Percentiles rank a stretch among this genome's conserved stretches.
phyloP scores from a whole-genome alignment of 495 filamentous ascomycete species.

The Penicillium subrubescens region DNA sequence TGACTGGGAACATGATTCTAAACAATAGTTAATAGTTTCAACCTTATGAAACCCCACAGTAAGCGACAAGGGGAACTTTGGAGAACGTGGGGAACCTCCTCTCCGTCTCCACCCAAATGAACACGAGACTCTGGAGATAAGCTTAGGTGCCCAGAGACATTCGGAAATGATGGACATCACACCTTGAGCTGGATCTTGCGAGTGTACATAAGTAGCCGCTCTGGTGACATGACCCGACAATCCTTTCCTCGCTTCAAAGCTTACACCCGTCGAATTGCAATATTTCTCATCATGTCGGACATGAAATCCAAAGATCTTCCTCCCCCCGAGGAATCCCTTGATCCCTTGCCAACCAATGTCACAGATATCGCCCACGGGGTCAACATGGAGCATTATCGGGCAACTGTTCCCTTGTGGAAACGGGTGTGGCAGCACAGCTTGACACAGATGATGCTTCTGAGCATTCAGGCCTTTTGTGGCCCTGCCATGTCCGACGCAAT shows the following conservation, averaged over 20 bases:
- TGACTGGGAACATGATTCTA: too few relatives aligned
- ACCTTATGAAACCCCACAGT: too few relatives aligned
- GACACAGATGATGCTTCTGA: conserved; percentile 36
- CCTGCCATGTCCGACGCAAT: conserved; percentile 31
- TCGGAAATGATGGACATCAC: background rate
- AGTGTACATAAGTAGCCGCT: background rate
- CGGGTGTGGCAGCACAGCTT: conserved; percentile 35
- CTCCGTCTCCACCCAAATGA: background rate
- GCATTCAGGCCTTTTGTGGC: conserved; percentile 21
- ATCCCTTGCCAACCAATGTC: background rate
- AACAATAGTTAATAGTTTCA: too few relatives aligned
- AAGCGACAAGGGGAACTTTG: background rate
- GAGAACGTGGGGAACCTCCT: conserved; percentile 15
- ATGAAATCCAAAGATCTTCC: background rate
- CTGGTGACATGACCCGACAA: background rate
- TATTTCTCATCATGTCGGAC: background rate
- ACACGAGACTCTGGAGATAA: conserved; percentile 2
- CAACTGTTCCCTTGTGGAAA: conserved; percentile 29
- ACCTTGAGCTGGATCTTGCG: background rate
- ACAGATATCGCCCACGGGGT: conserved; percentile 3
- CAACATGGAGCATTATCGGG: conserved; percentile 20
- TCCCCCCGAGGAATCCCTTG: background rate
- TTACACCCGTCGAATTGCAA: background rate
- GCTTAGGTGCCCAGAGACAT: background rate
- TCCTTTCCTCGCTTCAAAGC: background rate